phyloP scores from a whole-genome alignment of 176 grass and related monocot species.

The barley (Hordeum vulgare) region MorexV3_pseudomolecules_assembly NC_058521.1:17204304-17204803 shows the following conservation, averaged over 20 bases:
- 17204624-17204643: conserved; percentile 10
- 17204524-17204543: conserved; percentile 11
- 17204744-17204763: conserved; percentile 94
- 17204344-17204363: background rate
- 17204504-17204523: background rate
- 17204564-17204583: background rate
- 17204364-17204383: background rate
- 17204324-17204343: background rate
- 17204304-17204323: background rate
- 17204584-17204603: conserved; percentile 8
- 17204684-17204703: conserved; percentile 73
- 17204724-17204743: conserved; percentile 93
- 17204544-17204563: background rate
- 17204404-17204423: background rate
- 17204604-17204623: conserved; percentile 5
- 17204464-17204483: background rate
- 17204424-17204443: background rate
- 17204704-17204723: conserved; percentile 85
- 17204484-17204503: background rate
- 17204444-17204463: background rate
- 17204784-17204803: conserved; percentile 87
- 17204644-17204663: conserved; percentile 82
- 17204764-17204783: conserved; percentile 85
- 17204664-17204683: conserved; percentile 93
- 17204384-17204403: background rate